These are phyloP conservation scores for Chlorella sp. DNA, from an alignment of 139 green algal species.

Conservation along the genomic window DNA sequence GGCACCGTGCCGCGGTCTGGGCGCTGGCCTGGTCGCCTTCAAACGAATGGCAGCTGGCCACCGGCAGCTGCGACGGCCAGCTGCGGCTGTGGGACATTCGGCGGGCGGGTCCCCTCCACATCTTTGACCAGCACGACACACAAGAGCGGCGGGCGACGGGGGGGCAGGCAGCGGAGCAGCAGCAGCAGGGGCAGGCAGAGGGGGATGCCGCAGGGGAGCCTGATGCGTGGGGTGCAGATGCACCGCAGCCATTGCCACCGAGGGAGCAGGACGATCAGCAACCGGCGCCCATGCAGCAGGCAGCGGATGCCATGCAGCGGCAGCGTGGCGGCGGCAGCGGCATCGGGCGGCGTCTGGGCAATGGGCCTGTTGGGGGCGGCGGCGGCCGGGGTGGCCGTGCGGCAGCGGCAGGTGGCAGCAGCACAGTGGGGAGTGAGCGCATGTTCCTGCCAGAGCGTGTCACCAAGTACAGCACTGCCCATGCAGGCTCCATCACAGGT, in stretches of 20 bases:
- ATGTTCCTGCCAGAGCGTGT: conserved; percentile 31
- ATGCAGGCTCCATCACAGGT: conserved; percentile 30
- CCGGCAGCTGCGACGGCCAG: conserved; percentile 55
- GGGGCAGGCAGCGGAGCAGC: too few relatives aligned
- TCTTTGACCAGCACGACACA: conserved; percentile 73
- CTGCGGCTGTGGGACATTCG: conserved; percentile 84
- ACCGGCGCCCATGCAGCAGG: not conserved
- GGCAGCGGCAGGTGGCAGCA: not conserved
- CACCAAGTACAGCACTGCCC: conserved; percentile 22
- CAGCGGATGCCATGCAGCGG: not conserved
- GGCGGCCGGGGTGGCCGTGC: too few relatives aligned
- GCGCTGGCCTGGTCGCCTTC: conserved; percentile 68
- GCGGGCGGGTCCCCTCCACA: conserved; percentile 54
- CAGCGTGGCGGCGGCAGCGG: not conserved
- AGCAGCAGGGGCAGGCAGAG: not conserved
- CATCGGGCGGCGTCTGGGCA: not conserved
- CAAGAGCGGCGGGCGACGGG: conserved; percentile 12
- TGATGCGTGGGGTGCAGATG: too few relatives aligned
- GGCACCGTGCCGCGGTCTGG: conserved; percentile 74
- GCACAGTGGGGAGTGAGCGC: not conserved
- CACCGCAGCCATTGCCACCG: too few relatives aligned
- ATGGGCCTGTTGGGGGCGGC: too few relatives aligned
- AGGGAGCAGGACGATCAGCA: conserved; percentile 14
- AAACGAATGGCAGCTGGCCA: conserved; percentile 76
- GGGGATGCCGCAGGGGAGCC: not conserved